Conservation (phyloP, 2,329 filamentous ascomycete genomes). For the Penicillium digitatum region DNA sequence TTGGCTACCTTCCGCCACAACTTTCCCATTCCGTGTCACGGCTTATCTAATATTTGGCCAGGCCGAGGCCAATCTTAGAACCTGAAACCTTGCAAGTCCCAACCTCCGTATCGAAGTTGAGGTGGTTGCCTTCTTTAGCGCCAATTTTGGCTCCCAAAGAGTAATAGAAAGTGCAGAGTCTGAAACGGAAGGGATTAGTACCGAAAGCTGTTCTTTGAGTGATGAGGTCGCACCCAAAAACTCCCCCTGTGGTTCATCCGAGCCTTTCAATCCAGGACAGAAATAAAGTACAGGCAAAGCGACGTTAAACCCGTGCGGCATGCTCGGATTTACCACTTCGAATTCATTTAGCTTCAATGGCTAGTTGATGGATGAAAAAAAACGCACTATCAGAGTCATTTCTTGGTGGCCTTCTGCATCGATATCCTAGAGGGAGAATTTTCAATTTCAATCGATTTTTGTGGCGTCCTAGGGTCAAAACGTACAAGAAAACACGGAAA, state of each 20-base stretch:
- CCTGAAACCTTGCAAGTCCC: too few relatives aligned
- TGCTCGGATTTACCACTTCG: conserved; percentile 14
- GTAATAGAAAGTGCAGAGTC: conserved; percentile 1
- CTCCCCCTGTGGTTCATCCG: background rate
- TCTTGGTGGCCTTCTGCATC: conserved; percentile 41
- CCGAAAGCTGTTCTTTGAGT: conserved; percentile 11
- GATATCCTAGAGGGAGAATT: conserved; percentile 47
- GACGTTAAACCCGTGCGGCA: conserved; percentile 5
- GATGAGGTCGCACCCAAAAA: conserved; percentile 1
- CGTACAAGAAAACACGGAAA: conserved; percentile 11
- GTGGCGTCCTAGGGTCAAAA: conserved; percentile 1
- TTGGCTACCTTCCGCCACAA: background rate
- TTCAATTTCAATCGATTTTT: conserved; percentile 39
- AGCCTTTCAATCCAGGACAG: background rate
- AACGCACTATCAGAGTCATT: conserved; percentile 39
- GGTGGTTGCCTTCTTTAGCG: conserved; percentile 31
- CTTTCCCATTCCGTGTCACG: background rate
- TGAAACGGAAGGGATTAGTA: conserved; percentile 3
- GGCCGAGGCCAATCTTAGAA: background rate
- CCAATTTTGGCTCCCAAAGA: conserved; percentile 8
- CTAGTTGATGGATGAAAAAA: conserved; percentile 5
- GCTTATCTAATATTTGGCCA: background rate
- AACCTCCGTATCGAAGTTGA: conserved; percentile 34
- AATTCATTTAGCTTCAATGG: conserved; percentile 27
- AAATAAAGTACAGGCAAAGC: background rate